Percentiles rank a stretch among this genome's conserved stretches.
Conservation (phyloP, 306 rosid species). For the Dicorynia guianensis region DNA sequence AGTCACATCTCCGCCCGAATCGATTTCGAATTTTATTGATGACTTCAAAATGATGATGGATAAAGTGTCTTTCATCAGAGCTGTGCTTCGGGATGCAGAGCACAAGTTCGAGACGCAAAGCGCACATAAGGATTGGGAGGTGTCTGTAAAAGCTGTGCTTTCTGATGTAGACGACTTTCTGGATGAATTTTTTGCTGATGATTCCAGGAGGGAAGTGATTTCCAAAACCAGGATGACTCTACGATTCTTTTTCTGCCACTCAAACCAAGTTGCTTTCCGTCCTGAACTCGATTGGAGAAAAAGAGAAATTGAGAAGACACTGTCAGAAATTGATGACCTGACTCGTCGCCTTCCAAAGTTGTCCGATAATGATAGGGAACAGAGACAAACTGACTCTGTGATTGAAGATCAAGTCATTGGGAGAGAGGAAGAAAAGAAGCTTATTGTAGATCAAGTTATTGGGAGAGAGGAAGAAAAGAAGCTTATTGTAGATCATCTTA, state of each 20-base stretch:
- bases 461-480: background rate
- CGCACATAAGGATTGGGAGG: background rate
- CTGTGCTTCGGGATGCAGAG: conserved; percentile 20
- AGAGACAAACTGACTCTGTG: background rate
- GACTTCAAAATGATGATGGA: background rate
- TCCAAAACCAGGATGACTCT: background rate
- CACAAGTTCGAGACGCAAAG: background rate
- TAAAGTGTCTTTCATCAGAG: background rate
- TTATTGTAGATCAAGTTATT: background rate
- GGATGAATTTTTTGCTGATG: background rate
- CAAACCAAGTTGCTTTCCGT: background rate
- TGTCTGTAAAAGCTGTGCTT: background rate
- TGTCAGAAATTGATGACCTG: background rate
- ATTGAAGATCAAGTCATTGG: background rate
- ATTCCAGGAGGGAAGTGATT: background rate
- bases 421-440: background rate
- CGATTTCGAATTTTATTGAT: background rate
- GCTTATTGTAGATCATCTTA: no score
- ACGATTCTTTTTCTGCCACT: background rate
- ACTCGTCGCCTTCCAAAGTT: background rate
- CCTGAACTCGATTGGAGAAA: background rate
- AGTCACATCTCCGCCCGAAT: no score
- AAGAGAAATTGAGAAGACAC: background rate
- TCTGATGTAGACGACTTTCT: conserved; percentile 2
- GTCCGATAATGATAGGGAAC: background rate